phyloP scores from a whole-genome alignment of 2,329 filamentous ascomycete species.

The Cladosporium sp. region DNA sequence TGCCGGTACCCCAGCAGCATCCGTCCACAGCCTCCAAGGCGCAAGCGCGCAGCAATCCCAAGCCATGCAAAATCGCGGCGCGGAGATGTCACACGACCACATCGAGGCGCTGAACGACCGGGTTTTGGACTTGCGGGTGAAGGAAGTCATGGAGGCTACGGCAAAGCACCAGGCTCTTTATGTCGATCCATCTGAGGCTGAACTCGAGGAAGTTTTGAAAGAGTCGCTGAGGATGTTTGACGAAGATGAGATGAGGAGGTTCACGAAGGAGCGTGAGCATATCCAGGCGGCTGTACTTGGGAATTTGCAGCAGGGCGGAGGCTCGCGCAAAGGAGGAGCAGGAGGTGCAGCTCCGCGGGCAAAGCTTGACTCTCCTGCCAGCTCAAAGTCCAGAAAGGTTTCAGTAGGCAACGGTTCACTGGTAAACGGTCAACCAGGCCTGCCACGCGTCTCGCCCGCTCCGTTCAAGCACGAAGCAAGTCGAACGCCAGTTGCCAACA shows the following conservation, averaged over 20 bases:
- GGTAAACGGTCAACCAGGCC: not conserved
- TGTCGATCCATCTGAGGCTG: not conserved
- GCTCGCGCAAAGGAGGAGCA: not conserved
- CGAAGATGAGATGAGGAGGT: not conserved
- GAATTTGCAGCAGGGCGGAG: not conserved
- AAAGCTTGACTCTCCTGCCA: not conserved
- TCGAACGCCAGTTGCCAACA: not conserved
- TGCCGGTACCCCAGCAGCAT: not conserved
- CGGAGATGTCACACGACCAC: not conserved
- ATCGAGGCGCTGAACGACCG: not conserved
- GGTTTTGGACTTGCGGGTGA: not conserved
- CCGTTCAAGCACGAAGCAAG: not conserved
- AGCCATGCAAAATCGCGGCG: not conserved
- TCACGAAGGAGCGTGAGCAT: not conserved
- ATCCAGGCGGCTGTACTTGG: not conserved
- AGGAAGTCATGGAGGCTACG: not conserved
- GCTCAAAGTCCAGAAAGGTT: not conserved
- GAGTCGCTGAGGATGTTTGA: not conserved
- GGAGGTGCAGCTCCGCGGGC: not conserved
- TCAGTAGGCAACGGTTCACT: not conserved
- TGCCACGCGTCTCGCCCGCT: not conserved
- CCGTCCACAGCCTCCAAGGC: not conserved
- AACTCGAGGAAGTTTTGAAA: not conserved
- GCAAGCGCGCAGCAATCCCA: not conserved
- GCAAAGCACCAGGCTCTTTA: not conserved